phyloP scores from a whole-genome alignment of 345 rosid genomes.

The Salix koriyanagi region DNA sequence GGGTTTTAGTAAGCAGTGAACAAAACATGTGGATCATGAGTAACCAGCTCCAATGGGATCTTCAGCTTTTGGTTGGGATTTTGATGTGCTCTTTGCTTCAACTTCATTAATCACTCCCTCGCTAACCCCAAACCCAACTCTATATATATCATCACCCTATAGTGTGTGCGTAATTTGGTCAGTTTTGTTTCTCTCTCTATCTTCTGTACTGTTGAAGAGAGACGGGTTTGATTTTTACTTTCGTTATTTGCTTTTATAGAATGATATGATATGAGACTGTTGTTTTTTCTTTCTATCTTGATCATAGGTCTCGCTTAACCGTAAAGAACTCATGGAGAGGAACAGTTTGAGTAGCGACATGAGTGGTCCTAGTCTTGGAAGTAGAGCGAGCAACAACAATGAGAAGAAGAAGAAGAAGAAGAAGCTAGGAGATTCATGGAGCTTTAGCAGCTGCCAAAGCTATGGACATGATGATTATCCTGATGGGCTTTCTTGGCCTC shows the following conservation, averaged over 20 bases:
- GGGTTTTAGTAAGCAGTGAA: slow-evolving; percentile 29
- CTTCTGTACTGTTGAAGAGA: not conserved
- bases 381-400: slow-evolving; percentile 23
- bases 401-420: slow-evolving; percentile 13
- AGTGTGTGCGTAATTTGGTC: not conserved
- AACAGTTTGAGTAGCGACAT: slow-evolving; percentile 39
- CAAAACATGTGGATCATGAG: slow-evolving; percentile 8
- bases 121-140: slow-evolving; percentile 6
- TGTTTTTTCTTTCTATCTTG: slow-evolving; percentile 15
- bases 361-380: slow-evolving; percentile 28
- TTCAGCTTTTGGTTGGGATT: slow-evolving; percentile 23
- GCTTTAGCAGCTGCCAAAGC: slow-evolving; percentile 21
- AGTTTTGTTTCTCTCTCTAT: slow-evolving; percentile 4
- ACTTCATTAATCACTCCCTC: not conserved
- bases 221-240: not conserved
- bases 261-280: no score
- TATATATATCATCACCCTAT: not conserved
- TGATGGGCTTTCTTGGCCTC: slow-evolving; percentile 84
- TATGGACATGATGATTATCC: slow-evolving; percentile 55
- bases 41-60: slow-evolving; percentile 15
- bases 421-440: slow-evolving; percentile 40
- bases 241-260: not conserved
- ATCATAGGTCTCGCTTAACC: slow-evolving; percentile 13
- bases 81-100: slow-evolving; percentile 9
- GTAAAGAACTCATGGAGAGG: slow-evolving; percentile 40